Percentiles rank a stretch among this genome's conserved stretches.
Conservation (phyloP, 495 filamentous ascomycete genomes). For the Hypoxylon lienhwacheense region DNA sequence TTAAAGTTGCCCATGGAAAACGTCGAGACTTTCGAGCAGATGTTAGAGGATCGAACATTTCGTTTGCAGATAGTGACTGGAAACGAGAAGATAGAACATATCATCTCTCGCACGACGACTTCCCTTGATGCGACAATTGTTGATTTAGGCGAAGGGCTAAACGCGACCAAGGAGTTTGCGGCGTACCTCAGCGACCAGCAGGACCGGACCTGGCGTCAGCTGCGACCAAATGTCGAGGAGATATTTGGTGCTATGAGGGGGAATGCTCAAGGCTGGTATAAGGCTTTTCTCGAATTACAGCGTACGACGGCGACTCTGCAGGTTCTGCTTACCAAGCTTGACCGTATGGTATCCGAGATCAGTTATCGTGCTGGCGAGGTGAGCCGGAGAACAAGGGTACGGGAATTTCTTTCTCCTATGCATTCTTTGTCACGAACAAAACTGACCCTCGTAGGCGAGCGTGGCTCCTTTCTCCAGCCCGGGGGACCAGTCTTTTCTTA, state of each 20-base stretch:
- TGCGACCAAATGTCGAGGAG: conserved; percentile 56
- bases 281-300: conserved; percentile 69
- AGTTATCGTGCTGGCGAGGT: conserved; percentile 72
- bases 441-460: conserved; percentile 22
- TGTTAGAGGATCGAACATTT: conserved; percentile 83
- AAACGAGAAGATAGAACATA: conserved; percentile 89
- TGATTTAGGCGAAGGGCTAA: conserved; percentile 77
- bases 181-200: conserved; percentile 69
- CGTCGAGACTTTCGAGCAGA: conserved; percentile 78
- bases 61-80: conserved; percentile 78
- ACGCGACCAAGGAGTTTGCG: conserved; percentile 74
- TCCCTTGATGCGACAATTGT: conserved; percentile 73
- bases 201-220: conserved; percentile 57
- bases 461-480: conserved; percentile 24
- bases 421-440: conserved; percentile 6
- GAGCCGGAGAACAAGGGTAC: conserved; percentile 63
- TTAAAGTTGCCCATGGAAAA: conserved; percentile 84
- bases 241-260: conserved; percentile 81
- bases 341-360: conserved; percentile 72
- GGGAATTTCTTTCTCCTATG: no score
- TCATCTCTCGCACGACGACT: conserved; percentile 72
- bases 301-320: conserved; percentile 63
- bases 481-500: conserved; percentile 17
- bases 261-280: conserved; percentile 84
- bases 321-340: conserved; percentile 63